phyloP scores from a whole-genome alignment of 2,329 filamentous ascomycete genomes.

The Phoma sp. region DNA sequence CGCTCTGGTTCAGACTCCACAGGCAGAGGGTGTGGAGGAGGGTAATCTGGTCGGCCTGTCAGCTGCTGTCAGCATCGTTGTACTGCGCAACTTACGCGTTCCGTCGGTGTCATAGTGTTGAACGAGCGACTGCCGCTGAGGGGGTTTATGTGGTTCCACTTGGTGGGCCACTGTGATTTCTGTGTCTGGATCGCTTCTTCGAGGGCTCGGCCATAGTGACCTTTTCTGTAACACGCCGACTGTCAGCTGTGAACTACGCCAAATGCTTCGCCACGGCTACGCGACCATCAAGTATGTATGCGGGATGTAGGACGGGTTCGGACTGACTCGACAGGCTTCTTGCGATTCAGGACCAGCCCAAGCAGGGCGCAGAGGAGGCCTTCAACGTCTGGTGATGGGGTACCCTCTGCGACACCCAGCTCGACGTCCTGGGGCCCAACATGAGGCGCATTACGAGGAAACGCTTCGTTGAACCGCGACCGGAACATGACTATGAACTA shows the following conservation, averaged over 20 bases:
- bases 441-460: slow-evolving; percentile 84
- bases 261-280: slow-evolving; percentile 3
- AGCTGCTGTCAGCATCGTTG: slow-evolving; percentile 20
- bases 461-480: slow-evolving; percentile 87
- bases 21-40: slow-evolving; percentile 82
- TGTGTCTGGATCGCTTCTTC: slow-evolving; percentile 90
- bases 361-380: slow-evolving; percentile 88
- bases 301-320: slow-evolving; percentile 23
- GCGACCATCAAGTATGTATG: slow-evolving; percentile 30
- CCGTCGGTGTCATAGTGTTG: slow-evolving; percentile 77
- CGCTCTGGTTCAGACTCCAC: slow-evolving; percentile 90
- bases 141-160: slow-evolving; percentile 85
- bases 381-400: slow-evolving; percentile 85
- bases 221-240: slow-evolving; percentile 65
- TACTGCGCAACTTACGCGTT: slow-evolving; percentile 69
- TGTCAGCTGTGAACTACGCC: slow-evolving; percentile 39
- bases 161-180: slow-evolving; percentile 83
- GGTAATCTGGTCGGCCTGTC: slow-evolving; percentile 66
- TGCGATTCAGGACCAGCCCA: slow-evolving; percentile 88
- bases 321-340: slow-evolving; percentile 97
- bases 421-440: slow-evolving; percentile 97
- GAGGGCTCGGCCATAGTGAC: slow-evolving; percentile 89
- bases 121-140: slow-evolving; percentile 82
- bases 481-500: slow-evolving; percentile 99
- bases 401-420: slow-evolving; percentile 76